Percentiles rank a stretch among this genome's conserved stretches.
phyloP scores from a whole-genome alignment of 148 eudicot genomes.

The Cornus controversa region DNA sequence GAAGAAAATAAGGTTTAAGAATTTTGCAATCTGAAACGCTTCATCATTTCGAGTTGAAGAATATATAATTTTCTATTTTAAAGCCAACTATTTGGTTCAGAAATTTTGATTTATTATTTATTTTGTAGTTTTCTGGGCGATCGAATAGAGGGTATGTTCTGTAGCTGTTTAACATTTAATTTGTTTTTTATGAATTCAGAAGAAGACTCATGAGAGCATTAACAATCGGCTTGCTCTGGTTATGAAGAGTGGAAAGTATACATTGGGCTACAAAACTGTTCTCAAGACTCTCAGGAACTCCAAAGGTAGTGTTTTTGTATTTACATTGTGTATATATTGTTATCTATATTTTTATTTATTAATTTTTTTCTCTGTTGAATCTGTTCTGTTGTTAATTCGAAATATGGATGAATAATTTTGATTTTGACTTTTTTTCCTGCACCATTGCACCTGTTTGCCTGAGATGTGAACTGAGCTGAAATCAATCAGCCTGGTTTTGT shows the following conservation, averaged over 20 bases:
- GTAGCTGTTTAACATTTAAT: not conserved
- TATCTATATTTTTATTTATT: not conserved
- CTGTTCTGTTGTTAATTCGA: not conserved
- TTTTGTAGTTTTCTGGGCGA: not conserved
- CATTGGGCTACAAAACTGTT: conserved; percentile 61
- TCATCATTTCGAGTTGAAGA: too few species aligned
- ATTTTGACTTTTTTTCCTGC: not conserved
- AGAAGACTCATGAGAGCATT: conserved; percentile 70
- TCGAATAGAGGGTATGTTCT: not conserved
- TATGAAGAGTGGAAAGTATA: conserved; percentile 65
- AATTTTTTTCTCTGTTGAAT: not conserved
- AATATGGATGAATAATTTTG: not conserved
- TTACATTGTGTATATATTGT: not conserved
- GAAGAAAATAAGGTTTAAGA: not conserved
- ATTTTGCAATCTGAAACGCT: too few species aligned
- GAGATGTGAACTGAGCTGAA: not conserved
- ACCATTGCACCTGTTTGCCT: not conserved
- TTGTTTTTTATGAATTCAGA: conserved; percentile 26
- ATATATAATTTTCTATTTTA: too few species aligned
- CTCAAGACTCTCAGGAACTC: conserved; percentile 53
- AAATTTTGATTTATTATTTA: not conserved
- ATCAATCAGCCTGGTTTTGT: too few species aligned
- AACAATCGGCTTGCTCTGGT: conserved; percentile 62
- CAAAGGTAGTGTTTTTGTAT: conserved; percentile 29
- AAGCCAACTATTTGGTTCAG: not conserved